Evolutionary conservation across 2,329 filamentous ascomycete genomes (phyloP), one percentile per base, ranked within the genome.

Genomic region (Neofusicoccum parvum): DNA sequence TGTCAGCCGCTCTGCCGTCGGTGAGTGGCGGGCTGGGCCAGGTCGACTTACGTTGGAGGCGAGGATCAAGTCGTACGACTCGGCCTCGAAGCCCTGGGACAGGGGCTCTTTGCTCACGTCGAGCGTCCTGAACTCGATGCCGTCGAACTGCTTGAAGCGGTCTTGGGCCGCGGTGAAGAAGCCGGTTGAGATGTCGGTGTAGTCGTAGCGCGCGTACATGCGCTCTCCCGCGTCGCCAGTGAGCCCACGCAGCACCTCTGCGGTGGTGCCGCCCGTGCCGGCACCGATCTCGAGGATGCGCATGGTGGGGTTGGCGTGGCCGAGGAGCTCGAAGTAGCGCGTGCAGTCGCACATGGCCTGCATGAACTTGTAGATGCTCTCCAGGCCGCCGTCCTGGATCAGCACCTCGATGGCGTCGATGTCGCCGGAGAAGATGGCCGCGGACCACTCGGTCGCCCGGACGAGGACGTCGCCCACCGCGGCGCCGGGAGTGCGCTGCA

Each of bases 41-140:
- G 49, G 4, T 14, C 7, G 3, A 14, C 53, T 23, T 43, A 43
- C 54, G 14, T 72, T 43, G n/a, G 64, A 59, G 11, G 68, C 67
- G 12, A 73, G 23, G 15, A 74, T 56, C 3, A 73, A 4, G 32
- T 73, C 72, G 45, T 67, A 73, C 1, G 59, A 9, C 2, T 34
- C 41, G 12, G 23, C 23, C 12, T 51, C 51, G 37, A 68, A 70
- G 4, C 67, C 68, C 49, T 72, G 70, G 11, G 53, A 48, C 0
- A 9, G 2, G 0, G 66, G 66, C 23, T 17, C 10, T 59, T 53
- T 9, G 10, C 67, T 64, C 12, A 67, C 53, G 34, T 72, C 49
- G 3, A 70, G 37, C 0, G 34, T 45, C 10, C 64, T 67, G 64
- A 65, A 71, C 2, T 32, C 58, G 7, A 71, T 49, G 7, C 32